These are phyloP conservation scores for Claviceps capensis DNA, from an alignment of 2,329 filamentous ascomycete species.

Conservation along the genomic window DNA sequence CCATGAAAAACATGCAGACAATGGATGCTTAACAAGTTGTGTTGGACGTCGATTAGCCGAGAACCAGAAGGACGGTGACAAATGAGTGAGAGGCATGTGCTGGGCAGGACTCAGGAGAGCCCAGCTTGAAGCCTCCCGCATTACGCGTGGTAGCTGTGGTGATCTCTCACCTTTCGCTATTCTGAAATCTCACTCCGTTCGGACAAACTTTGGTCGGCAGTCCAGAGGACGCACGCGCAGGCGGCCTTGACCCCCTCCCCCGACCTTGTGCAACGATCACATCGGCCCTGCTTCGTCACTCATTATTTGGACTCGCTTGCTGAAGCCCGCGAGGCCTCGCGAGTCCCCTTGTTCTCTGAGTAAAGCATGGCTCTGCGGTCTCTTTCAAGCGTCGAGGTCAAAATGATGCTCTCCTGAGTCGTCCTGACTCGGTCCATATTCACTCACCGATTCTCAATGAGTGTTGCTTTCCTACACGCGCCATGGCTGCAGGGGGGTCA, in stretches of 20 bases:
- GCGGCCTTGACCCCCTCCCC: not conserved
- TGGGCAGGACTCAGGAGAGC: not conserved
- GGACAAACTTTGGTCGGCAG: not conserved
- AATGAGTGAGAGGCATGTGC: not conserved
- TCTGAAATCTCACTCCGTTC: not conserved
- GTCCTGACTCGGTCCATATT: not conserved
- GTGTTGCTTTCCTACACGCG: not conserved
- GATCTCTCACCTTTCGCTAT: not conserved
- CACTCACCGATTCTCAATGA: not conserved
- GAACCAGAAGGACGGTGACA: conserved; percentile 6
- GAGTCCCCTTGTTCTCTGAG: not conserved
- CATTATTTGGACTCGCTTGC: conserved; percentile 3
- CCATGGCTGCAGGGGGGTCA: not conserved
- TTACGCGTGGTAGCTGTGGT: not conserved
- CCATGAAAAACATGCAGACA: conserved; percentile 1
- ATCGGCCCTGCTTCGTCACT: conserved; percentile 5
- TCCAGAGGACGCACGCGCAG: not conserved
- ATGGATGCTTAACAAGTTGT: not conserved
- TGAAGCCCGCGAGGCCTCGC: not conserved
- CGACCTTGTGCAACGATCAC: conserved; percentile 4
- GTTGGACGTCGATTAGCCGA: conserved; percentile 4
- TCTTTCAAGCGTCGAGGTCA: not conserved
- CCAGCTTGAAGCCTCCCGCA: not conserved
- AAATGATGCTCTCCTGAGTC: not conserved
- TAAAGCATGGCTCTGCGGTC: not conserved